These are phyloP conservation scores for Aspergillus fischeri DNA, from an alignment of 2,329 filamentous ascomycete species.

Conservation along the genomic window DNA sequence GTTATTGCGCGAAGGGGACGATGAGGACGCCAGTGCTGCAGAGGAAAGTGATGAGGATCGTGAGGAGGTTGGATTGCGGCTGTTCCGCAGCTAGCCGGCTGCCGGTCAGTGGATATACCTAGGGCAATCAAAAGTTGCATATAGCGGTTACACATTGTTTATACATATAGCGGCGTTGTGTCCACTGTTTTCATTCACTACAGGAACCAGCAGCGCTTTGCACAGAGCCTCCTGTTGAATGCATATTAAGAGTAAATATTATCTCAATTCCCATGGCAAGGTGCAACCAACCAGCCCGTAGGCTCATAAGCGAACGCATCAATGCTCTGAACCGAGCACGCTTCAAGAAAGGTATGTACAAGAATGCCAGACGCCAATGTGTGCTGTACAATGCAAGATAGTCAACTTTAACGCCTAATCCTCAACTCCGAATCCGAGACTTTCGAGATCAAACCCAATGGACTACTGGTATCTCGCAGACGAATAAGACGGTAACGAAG, in stretches of 20 bases:
- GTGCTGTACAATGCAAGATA: background rate
- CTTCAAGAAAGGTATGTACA: background rate
- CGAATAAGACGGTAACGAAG: conserved; percentile 14
- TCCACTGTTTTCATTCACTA: background rate
- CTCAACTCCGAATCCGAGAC: background rate
- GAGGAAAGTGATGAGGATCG: conserved; percentile 27
- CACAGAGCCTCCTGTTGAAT: background rate
- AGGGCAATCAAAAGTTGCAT: background rate
- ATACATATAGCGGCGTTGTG: background rate
- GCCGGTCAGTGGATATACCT: background rate
- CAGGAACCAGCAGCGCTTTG: background rate
- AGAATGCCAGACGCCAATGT: background rate
- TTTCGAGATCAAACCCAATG: background rate
- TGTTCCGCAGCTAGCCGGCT: conserved; percentile 22
- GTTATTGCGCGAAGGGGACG: conserved; percentile 57
- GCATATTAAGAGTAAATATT: background rate
- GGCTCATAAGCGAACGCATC: no score
- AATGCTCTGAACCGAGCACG: no score
- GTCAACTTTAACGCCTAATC: background rate
- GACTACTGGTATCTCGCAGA: conserved; percentile 1
- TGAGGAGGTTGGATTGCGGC: conserved; percentile 30
- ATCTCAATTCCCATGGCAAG: background rate
- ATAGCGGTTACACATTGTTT: background rate
- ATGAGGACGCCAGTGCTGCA: conserved; percentile 43
- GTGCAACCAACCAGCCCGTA: background rate